phyloP scores from a whole-genome alignment of 495 filamentous ascomycete species.

The Aspergillus ellipticus region DNA sequence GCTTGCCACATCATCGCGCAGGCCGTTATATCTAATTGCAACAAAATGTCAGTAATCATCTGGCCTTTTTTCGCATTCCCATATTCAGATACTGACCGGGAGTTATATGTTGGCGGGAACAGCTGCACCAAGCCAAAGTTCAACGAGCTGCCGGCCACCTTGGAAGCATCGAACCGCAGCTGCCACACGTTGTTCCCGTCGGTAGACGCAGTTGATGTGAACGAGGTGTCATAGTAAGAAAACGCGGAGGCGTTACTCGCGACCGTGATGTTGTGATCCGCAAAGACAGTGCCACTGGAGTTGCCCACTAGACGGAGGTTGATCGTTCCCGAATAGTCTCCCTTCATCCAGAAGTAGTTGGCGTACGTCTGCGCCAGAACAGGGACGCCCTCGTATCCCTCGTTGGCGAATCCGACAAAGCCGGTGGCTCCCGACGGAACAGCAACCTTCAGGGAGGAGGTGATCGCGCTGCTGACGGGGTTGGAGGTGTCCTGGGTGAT shows the following conservation, averaged over 20 bases:
- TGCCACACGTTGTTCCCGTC: constrained; percentile 65
- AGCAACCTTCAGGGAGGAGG: constrained; percentile 57
- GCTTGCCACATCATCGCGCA: constrained; percentile 58
- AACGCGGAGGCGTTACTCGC: constrained; percentile 26
- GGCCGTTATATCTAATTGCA: constrained; percentile 50
- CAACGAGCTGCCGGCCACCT: constrained; percentile 41
- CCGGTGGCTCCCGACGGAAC: constrained; percentile 29
- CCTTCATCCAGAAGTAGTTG: constrained; percentile 50
- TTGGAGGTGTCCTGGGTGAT: constrained; percentile 49
- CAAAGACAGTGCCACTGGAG: constrained; percentile 30
- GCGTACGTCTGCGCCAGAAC: constrained; percentile 42
- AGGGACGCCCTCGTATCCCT: constrained; percentile 60
- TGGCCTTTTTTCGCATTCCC: no score
- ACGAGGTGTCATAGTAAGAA: constrained; percentile 29
- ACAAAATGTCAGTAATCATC: not conserved
- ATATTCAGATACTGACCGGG: no score
- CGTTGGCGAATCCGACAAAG: constrained; percentile 54
- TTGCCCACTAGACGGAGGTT: constrained; percentile 32
- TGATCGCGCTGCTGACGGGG: constrained; percentile 50
- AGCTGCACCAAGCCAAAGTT: constrained; percentile 64
- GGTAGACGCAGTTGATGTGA: constrained; percentile 43
- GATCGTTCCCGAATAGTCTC: constrained; percentile 29
- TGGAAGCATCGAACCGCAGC: constrained; percentile 52
- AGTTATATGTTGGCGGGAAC: constrained; percentile 62
- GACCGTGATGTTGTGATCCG: constrained; percentile 32